phyloP scores from a whole-genome alignment of 176 grass and related monocot genomes.

The Zea luxurians region DNA sequence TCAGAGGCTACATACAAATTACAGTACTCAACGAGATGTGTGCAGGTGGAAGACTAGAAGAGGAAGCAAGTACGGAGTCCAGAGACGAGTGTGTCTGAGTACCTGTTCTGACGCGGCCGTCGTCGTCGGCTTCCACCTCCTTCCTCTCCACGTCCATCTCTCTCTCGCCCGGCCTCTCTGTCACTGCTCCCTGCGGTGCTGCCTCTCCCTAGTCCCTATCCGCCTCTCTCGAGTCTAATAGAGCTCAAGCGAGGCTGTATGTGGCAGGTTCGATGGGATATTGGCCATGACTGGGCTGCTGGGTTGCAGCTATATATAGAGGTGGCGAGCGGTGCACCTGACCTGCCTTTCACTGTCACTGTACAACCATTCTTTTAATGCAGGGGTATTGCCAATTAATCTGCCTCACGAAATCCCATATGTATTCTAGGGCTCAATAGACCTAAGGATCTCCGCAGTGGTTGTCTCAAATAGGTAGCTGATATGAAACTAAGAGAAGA shows the following conservation, averaged over 20 bases:
- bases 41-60: background rate
- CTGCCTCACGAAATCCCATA: constrained; percentile 15
- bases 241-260: background rate
- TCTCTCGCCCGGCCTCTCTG: background rate
- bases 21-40: background rate
- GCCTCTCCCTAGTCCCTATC: constrained; percentile 5
- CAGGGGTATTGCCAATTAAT: constrained; percentile 21
- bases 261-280: constrained; percentile 7
- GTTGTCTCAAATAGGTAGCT: too few relatives aligned
- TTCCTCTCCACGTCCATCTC: constrained; percentile 55
- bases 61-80: background rate
- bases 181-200: too few relatives aligned
- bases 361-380: constrained; percentile 60
- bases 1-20: constrained; percentile 20
- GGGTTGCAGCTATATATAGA: constrained; percentile 37
- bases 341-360: constrained; percentile 46
- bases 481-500: too few relatives aligned
- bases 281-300: background rate
- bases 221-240: background rate
- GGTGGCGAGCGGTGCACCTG: constrained; percentile 45
- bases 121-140: constrained; percentile 56
- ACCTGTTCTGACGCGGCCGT: constrained; percentile 85
- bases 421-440: background rate
- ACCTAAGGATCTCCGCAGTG: too few relatives aligned
- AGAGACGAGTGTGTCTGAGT: background rate